Base-by-base conservation (phyloP, 2,329 filamentous ascomycete species). In the Calonectria fujianensis region DNA sequence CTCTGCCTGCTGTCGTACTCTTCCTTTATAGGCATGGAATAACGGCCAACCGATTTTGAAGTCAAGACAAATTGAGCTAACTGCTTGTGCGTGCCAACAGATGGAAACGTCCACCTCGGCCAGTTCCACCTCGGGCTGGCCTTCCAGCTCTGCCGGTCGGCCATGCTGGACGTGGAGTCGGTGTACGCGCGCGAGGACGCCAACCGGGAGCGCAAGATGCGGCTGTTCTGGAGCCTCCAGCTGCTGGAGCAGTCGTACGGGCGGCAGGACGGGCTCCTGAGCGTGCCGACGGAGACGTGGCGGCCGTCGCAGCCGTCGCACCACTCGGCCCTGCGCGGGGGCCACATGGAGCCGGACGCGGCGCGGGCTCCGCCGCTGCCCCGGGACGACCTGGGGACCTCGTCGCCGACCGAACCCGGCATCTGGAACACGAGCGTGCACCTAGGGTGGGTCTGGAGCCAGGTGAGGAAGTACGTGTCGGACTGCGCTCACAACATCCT, bases 361-460 rank as follows among this genome's bases (percentile, higher is more conserved):
- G 76, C 82, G 11, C 84, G 82, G 32, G 84, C 84, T 0, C 88
- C 88, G 0, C 85, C 87, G 0, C 77, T 89, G 0, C 88, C 88
- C 0, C 75, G 80, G 48, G 88, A 89, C 64, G 83, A 87, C 1
- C 81, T 89, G 1, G 88, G 88, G 1, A 86, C 84, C 16, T 80
- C 86, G 1, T 76, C 79, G 1, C 80, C 83, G 0, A 82, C 80
- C 4, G 88, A 89, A 41, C 83, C 86, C 0, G 88, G 88, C 0
- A 88, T 90, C 45, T 90, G 88, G 88, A 89, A 87, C 69, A 85
- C 88, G 13, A 85, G 86, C 7, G 83, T 88, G 1, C 86, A 89
- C 68, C 85, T 90, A 1, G 87, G 87, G 0, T 89, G 88, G 88
- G 86, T 90, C 5, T 90, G 88, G 88, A 89, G 87, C 69, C 84